A percentile compares a stretch with the other conserved stretches of the same genome.
These are phyloP conservation scores for Hyaloscypha bicolor DNA, from an alignment of 495 filamentous ascomycete genomes.

Conservation along the genomic window DNA sequence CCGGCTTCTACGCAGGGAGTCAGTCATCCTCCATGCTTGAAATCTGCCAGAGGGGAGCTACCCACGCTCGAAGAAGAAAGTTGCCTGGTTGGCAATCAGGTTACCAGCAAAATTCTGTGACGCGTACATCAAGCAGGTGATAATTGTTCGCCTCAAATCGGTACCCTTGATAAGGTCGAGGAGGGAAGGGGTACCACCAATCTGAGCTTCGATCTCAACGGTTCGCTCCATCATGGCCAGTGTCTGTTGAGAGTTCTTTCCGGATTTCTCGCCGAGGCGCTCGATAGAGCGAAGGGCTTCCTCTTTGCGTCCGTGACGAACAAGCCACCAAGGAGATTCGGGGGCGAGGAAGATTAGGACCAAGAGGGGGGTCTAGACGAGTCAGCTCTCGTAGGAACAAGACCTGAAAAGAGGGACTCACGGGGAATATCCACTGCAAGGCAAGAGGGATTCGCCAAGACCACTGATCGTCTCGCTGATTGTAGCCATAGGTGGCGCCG, in stretches of 20 bases:
- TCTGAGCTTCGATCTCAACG: conserved; percentile 57
- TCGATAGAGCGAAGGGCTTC: conserved; percentile 52
- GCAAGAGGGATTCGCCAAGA: conserved; percentile 51
- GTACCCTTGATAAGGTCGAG: conserved; percentile 55
- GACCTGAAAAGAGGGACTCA: not conserved
- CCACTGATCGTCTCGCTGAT: conserved; percentile 8
- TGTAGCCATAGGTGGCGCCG: conserved; percentile 48
- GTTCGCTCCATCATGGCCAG: conserved; percentile 63
- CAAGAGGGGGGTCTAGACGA: conserved; percentile 40
- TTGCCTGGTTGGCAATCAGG: conserved; percentile 57
- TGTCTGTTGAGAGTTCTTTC: conserved; percentile 35
- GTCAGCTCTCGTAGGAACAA: conserved; percentile 2
- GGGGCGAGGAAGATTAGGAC: conserved; percentile 46
- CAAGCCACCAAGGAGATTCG: conserved; percentile 56
- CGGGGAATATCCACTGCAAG: conserved; percentile 59
- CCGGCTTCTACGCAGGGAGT: conserved; percentile 46
- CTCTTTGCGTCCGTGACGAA: conserved; percentile 54
- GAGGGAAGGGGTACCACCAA: conserved; percentile 51
- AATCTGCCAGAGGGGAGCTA: conserved; percentile 11
- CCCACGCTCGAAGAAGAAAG: conserved; percentile 62
- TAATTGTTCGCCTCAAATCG: conserved; percentile 57
- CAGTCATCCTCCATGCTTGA: not conserved
- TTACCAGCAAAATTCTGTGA: conserved; percentile 54
- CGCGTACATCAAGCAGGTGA: conserved; percentile 50
- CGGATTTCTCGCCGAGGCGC: conserved; percentile 49